These are phyloP conservation scores for Quaeritorhiza haematococci DNA, from an alignment of 371 early-diverging fungal genomes.

Conservation along the genomic window DNA sequence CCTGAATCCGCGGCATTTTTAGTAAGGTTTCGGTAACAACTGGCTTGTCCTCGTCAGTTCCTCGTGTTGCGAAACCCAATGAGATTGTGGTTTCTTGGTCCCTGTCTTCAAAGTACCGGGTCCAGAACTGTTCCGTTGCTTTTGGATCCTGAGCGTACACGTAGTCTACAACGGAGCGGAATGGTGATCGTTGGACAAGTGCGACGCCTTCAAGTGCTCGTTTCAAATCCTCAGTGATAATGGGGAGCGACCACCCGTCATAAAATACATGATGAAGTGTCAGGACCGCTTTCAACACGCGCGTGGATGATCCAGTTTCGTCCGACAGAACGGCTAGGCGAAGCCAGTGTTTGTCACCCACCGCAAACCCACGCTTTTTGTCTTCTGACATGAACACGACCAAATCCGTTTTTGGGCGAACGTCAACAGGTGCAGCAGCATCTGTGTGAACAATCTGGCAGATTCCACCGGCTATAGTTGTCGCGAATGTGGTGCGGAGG, in stretches of 20 bases:
- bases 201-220: neutral
- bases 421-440: neutral
- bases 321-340: slow-evolving; percentile 18
- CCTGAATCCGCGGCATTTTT: neutral
- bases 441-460: neutral
- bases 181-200: neutral
- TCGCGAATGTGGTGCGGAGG: neutral
- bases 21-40: neutral
- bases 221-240: neutral
- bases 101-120: slow-evolving; percentile 3
- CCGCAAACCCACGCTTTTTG: slow-evolving; percentile 1
- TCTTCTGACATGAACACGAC: slow-evolving; percentile 3
- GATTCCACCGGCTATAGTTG: no score
- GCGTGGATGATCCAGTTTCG: no score
- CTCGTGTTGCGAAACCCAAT: neutral
- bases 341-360: slow-evolving; percentile 1
- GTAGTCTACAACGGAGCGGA: neutral
- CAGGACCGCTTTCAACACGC: no score
- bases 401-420: neutral
- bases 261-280: slow-evolving; percentile 3
- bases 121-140: neutral
- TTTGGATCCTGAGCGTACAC: neutral
- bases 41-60: neutral
- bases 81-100: neutral
- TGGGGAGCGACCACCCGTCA: slow-evolving; percentile 4